Evolutionary conservation across 352 stramenopile species (phyloP).

Genomic region (Pythium chondricola): DNA sequence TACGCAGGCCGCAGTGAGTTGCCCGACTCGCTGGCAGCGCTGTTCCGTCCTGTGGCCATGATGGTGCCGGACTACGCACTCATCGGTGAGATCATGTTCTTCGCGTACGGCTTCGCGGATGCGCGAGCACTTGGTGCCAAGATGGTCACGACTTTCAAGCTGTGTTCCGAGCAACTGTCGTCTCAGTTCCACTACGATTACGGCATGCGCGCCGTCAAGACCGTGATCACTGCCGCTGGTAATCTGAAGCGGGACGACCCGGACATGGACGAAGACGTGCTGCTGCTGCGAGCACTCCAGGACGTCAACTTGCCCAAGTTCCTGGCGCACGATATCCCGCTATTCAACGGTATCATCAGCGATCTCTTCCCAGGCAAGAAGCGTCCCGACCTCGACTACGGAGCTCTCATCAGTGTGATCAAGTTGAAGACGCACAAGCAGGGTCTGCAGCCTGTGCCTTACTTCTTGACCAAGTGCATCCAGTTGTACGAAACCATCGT

Average conservation of each 20-base stretch:
- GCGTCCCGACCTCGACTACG: slow-evolving; percentile 84
- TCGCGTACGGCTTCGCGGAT: slow-evolving; percentile 77
- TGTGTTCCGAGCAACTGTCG: slow-evolving; percentile 87
- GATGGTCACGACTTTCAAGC: slow-evolving; percentile 87
- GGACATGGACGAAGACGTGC: slow-evolving; percentile 91
- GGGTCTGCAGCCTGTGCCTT: slow-evolving; percentile 84
- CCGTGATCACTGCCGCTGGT: slow-evolving; percentile 82
- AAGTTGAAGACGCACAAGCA: slow-evolving; percentile 77
- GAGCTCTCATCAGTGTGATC: slow-evolving; percentile 85
- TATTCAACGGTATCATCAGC: slow-evolving; percentile 94
- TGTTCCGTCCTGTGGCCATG: slow-evolving; percentile 88
- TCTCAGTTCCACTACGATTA: slow-evolving; percentile 90
- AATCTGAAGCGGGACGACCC: slow-evolving; percentile 90
- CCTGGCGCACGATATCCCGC: slow-evolving; percentile 90
- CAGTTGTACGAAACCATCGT: slow-evolving; percentile 94
- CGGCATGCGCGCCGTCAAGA: slow-evolving; percentile 88
- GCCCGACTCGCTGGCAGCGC: slow-evolving; percentile 75
- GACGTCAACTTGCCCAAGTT: slow-evolving; percentile 97
- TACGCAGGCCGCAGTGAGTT: slow-evolving; percentile 86
- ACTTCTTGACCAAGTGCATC: slow-evolving; percentile 93
- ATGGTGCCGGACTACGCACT: slow-evolving; percentile 89
- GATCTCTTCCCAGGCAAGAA: slow-evolving; percentile 93
- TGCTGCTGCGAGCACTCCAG: slow-evolving; percentile 91
- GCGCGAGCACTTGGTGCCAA: slow-evolving; percentile 58
- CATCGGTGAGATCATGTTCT: slow-evolving; percentile 91